Percentiles rank a stretch among this genome's conserved stretches.
Conservation (phyloP, 495 filamentous ascomycete genomes). For the Aspergillus sparsus region DNA sequence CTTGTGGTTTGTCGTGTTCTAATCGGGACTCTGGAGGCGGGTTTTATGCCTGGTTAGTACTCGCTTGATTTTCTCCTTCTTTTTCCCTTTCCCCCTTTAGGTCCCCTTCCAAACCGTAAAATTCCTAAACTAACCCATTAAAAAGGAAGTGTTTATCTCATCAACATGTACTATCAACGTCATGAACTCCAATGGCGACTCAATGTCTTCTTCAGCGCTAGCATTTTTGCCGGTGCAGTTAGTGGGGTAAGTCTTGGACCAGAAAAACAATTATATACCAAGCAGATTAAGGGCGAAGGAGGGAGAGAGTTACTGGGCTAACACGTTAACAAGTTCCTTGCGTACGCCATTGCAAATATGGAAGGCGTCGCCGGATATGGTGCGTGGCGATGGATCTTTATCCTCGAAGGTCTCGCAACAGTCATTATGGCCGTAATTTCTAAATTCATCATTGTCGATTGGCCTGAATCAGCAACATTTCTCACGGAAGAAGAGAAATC, state of each 20-base stretch:
- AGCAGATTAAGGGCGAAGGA: not conserved
- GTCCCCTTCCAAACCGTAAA: not conserved
- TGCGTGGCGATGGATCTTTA: slow-evolving; percentile 33
- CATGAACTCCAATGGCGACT: slow-evolving; percentile 58
- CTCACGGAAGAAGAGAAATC: slow-evolving; percentile 45
- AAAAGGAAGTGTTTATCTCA: slow-evolving; percentile 45
- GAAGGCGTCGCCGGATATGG: slow-evolving; percentile 28
- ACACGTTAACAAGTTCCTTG: slow-evolving; percentile 11
- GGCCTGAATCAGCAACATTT: slow-evolving; percentile 50
- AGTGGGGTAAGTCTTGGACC: slow-evolving; percentile 38
- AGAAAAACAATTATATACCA: too few species aligned
- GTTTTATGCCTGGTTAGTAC: slow-evolving; percentile 50
- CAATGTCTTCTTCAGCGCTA: slow-evolving; percentile 56
- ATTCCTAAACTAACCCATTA: not conserved
- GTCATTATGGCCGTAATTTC: slow-evolving; percentile 43
- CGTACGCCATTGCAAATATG: slow-evolving; percentile 46
- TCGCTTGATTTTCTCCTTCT: not conserved
- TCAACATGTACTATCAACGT: slow-evolving; percentile 59
- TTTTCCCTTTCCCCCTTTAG: too few species aligned
- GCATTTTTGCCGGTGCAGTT: slow-evolving; percentile 58
- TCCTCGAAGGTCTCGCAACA: slow-evolving; percentile 10
- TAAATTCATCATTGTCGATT: slow-evolving; percentile 54
- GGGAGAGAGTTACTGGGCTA: not conserved
- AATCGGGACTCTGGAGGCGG: slow-evolving; percentile 54
- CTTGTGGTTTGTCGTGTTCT: slow-evolving; percentile 54